Evolutionary conservation across 2,329 filamentous ascomycete genomes (phyloP).

Genomic region (Colletotrichum cordylinicola): DNA sequence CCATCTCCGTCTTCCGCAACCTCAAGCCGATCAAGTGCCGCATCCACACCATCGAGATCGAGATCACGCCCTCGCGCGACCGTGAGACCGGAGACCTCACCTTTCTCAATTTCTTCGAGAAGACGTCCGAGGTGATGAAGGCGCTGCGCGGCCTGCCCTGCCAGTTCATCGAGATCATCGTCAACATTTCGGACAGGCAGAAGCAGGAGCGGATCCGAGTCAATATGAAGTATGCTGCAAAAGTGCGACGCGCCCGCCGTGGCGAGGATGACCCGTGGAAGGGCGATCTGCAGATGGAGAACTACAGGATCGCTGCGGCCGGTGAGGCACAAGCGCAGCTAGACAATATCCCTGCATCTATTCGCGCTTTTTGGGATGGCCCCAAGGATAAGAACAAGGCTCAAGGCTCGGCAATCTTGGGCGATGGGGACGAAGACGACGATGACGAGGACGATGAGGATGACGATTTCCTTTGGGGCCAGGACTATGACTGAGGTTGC

Average conservation of each 20-base stretch:
- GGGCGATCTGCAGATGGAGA: conserved; percentile 23
- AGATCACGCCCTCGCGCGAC: conserved; percentile 37
- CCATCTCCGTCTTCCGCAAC: conserved; percentile 40
- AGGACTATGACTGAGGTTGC: neutral
- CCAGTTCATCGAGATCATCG: conserved; percentile 39
- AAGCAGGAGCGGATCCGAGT: neutral
- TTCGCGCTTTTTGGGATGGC: conserved; percentile 6
- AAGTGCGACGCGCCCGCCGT: conserved; percentile 1
- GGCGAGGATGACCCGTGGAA: conserved; percentile 24
- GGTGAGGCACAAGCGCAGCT: conserved; percentile 15
- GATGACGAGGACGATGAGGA: neutral
- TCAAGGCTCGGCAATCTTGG: conserved; percentile 7
- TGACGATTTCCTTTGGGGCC: neutral
- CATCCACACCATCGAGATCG: conserved; percentile 48
- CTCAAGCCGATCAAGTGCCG: conserved; percentile 22
- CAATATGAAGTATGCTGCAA: conserved; percentile 15
- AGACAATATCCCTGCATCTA: conserved; percentile 1
- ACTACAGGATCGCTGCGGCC: conserved; percentile 11
- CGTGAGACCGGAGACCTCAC: conserved; percentile 29
- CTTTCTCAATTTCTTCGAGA: conserved; percentile 41
- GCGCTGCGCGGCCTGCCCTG: conserved; percentile 38
- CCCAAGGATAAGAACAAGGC: neutral
- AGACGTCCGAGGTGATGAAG: conserved; percentile 29
- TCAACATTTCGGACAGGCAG: conserved; percentile 28
- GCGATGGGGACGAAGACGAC: conserved; percentile 12